A percentile compares a stretch with the other conserved stretches of the same genome.
phyloP scores from a whole-genome alignment of 2,329 filamentous ascomycete species.

The Pezicula radicicola region DNA sequence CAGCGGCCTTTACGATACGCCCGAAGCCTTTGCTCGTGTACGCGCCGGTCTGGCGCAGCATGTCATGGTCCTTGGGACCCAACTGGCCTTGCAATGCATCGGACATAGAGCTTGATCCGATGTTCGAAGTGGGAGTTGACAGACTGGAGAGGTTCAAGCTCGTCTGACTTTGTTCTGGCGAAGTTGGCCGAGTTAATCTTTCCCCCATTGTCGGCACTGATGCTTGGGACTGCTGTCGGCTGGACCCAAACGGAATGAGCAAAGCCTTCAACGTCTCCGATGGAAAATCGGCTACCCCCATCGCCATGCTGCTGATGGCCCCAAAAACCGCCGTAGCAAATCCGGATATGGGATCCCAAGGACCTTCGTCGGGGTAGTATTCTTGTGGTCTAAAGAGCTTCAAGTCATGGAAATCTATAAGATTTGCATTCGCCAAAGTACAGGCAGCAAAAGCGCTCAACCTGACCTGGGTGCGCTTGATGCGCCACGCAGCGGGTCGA shows the following conservation, averaged over 20 bases:
- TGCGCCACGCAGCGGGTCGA: conserved; percentile 67
- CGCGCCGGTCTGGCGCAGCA: conserved; percentile 52
- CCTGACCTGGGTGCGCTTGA: conserved; percentile 61
- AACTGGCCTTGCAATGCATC: conserved; percentile 9
- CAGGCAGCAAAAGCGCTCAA: conserved; percentile 72
- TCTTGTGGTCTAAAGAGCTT: conserved; percentile 62
- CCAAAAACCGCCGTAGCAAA: conserved; percentile 71
- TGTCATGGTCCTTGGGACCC: conserved; percentile 12
- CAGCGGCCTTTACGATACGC: conserved; percentile 64
- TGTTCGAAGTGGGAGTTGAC: conserved; percentile 8
- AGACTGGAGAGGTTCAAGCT: conserved; percentile 6
- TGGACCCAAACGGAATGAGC: conserved; percentile 28
- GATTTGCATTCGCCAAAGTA: conserved; percentile 58
- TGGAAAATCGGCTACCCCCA: conserved; percentile 73
- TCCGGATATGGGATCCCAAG: conserved; percentile 72
- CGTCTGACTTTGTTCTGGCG: conserved; percentile 12
- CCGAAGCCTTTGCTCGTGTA: conserved; percentile 64
- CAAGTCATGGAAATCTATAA: conserved; percentile 64
- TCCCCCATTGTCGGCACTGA: conserved; percentile 5
- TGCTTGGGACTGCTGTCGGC: conserved; percentile 9
- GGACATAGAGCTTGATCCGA: conserved; percentile 8
- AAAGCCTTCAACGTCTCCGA: conserved; percentile 45
- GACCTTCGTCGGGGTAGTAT: conserved; percentile 73
- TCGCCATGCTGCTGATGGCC: conserved; percentile 71
- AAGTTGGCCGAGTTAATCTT: conserved; percentile 8